Conservation (phyloP, 2,329 filamentous ascomycete species). For the Achaetomium macrosporum region DNA sequence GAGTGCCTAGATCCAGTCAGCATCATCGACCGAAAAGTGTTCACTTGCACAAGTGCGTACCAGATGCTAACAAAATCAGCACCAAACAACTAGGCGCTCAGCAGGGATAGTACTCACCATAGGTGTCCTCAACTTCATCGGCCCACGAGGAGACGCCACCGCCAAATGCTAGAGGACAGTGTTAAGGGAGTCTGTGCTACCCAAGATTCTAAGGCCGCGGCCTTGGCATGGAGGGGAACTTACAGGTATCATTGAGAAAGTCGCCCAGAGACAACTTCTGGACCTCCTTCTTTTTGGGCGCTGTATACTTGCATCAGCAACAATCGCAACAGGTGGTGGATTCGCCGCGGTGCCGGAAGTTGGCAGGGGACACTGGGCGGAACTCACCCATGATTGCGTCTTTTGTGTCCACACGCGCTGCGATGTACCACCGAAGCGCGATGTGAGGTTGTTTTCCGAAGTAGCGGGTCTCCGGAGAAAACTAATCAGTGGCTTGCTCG, state of each 20-base stretch:
- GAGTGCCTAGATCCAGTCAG: constrained; percentile 42
- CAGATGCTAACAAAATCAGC: constrained; percentile 26
- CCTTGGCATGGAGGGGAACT: constrained; percentile 36
- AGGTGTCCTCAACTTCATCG: constrained; percentile 93
- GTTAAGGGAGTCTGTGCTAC: constrained; percentile 24
- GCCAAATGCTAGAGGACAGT: constrained; percentile 24
- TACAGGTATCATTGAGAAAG: constrained; percentile 90
- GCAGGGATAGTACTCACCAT: constrained; percentile 51
- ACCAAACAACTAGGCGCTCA: not conserved
- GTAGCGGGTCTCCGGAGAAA: constrained; percentile 11
- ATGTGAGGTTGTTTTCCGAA: constrained; percentile 21
- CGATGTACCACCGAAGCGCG: constrained; percentile 27
- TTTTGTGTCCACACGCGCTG: constrained; percentile 27
- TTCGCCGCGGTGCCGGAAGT: constrained; percentile 3
- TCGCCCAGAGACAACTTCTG: constrained; percentile 97
- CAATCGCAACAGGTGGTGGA: not conserved
- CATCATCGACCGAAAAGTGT: not conserved
- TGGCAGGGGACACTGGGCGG: constrained; percentile 3
- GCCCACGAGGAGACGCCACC: constrained; percentile 82
- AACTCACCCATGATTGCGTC: constrained; percentile 32
- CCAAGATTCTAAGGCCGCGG: constrained; percentile 13
- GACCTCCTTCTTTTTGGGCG: constrained; percentile 86
- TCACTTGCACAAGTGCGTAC: constrained; percentile 27
- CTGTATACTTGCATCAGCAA: constrained; percentile 40
- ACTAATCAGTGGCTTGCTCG: constrained; percentile 2